Base-by-base conservation (phyloP, 1,284 basidiomycete genomes). In the Ustilago shanxiensis region DNA sequence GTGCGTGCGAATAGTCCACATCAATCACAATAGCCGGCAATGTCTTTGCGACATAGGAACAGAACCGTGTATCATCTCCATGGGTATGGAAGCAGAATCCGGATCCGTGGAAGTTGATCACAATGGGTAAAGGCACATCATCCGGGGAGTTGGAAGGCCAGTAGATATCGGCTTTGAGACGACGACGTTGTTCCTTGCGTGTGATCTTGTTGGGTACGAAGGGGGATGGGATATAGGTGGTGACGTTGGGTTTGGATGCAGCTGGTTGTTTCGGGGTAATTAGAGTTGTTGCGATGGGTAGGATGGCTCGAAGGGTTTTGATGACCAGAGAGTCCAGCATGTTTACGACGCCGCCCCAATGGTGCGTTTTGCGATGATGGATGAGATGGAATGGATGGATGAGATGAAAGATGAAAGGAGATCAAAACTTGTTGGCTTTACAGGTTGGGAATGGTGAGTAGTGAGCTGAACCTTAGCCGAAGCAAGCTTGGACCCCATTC, bases 1-100 rank as follows among this genome's bases (percentile, higher is more conserved):
- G 93, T 0, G 91, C 92, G 9, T 93, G 89, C 5, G 92, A 90
- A 82, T 93, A 93, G 76, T 91, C 90, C 22, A 93, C 91, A 5
- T 90, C 90, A 9, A 92, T 87, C 2, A 91, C 90, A 0, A 90
- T 87, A 8, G 67, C 65, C 0, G 66, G 60, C 1, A 81, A 33
- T 3, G 62, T 26, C n/a, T 50, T 57, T 10, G 79, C 74, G 41
- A 69, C 54, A 20, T 70, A 60, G 9, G 61, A 20, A 39, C 77
- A 79, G 64, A 73, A 81, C 22, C 66, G 47, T 1, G 74, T 33
- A 58, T 81, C 79, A 9, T 68, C 61, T 41, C 78, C 71, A 54
- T 72, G 72, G 0, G 58, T 71, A 49, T 66, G 68, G 28, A 80
- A 66, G 54, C 72, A 66, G 49, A 81, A 81, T 0, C 77, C 78